Base-by-base conservation (phyloP, 371 early-diverging fungal species). In the Saksenaea oblongispora region DNA sequence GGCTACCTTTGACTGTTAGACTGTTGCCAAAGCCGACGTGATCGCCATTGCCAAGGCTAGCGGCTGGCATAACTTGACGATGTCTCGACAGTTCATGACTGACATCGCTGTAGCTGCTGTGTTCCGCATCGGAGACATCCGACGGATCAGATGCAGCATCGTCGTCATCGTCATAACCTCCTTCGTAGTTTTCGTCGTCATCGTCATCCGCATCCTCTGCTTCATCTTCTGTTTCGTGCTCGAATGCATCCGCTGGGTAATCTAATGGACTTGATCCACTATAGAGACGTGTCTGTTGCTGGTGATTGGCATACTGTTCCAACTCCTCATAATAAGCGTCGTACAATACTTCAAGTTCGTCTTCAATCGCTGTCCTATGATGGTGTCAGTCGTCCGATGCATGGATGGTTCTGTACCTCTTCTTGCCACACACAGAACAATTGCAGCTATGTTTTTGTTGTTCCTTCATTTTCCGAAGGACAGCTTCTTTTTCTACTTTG, bases 281-380 rank as follows among this genome's bases (percentile, higher is more conserved):
- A 56, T 74, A 74, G 31, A 74, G 65, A 39, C 80, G 83, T 13
- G 79, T 77, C 28, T 80, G 84, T 64, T 88, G 87, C 58, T 91
- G 90, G 47, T 89, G 88, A 65, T 92, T 85, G 24, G 95, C 93
- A 70, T 91, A 95, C 55, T 89, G 88, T 72, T 95, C 92, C 39
- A 96, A 80, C 71, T 94, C 95, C 59, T 94, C 92, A 70, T 93
- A 95, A 75, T 96, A 96, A 42, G 93, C 92, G 70, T 95, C 94
- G 69, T 97, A 97, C 4, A 97, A 80, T 9, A 89, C 82, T 68
- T 95, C 94, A 15, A 97, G 83, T 72, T 97, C 95, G 61, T 91
- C 91, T 71, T 95, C 96, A 66, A 97, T 94, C 35, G 93, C 94
- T 57, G 89, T 88, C 72, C 94, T 93, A 76, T 61, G 34, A 44